A percentile compares a stretch with the other conserved stretches of the same genome.
phyloP scores from a whole-genome alignment of 192 early-diverging fungal species.

The Powellomyces hirtus region DNA sequence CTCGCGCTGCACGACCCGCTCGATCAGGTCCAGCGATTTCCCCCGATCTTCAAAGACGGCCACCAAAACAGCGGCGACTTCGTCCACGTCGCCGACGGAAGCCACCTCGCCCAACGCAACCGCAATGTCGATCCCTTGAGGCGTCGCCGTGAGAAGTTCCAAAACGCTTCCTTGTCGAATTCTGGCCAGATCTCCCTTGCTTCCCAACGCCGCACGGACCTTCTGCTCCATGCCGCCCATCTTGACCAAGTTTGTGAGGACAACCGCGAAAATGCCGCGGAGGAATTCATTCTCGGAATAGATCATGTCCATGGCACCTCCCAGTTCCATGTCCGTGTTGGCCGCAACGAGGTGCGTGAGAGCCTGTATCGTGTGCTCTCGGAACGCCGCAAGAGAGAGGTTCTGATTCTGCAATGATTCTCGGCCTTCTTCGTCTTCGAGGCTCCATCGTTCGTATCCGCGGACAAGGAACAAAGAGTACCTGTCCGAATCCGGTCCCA shows the following conservation, averaged over 20 bases:
- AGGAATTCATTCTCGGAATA: constrained; percentile 90
- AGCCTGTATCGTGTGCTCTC: constrained; percentile 84
- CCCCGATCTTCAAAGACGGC: constrained; percentile 77
- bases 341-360: constrained; percentile 87
- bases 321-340: constrained; percentile 90
- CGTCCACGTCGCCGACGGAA: constrained; percentile 84
- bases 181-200: constrained; percentile 64
- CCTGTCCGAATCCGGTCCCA: constrained; percentile 64
- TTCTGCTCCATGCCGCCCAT: constrained; percentile 61
- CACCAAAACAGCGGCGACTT: constrained; percentile 74
- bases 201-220: constrained; percentile 74
- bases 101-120: constrained; percentile 82
- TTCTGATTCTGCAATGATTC: not conserved
- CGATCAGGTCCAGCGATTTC: constrained; percentile 70
- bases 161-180: constrained; percentile 79
- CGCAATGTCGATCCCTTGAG: constrained; percentile 55
- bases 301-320: constrained; percentile 83
- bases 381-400: constrained; percentile 47
- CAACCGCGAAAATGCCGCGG: constrained; percentile 87
- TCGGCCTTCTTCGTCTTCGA: constrained; percentile 2
- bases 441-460: constrained; percentile 48
- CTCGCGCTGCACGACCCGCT: constrained; percentile 79
- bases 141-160: constrained; percentile 43
- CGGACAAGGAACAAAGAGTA: constrained; percentile 81
- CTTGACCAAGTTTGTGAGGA: constrained; percentile 88